phyloP scores from a whole-genome alignment of 2,329 filamentous ascomycete species.

The Lasiodiplodia gonubiensis region DNA sequence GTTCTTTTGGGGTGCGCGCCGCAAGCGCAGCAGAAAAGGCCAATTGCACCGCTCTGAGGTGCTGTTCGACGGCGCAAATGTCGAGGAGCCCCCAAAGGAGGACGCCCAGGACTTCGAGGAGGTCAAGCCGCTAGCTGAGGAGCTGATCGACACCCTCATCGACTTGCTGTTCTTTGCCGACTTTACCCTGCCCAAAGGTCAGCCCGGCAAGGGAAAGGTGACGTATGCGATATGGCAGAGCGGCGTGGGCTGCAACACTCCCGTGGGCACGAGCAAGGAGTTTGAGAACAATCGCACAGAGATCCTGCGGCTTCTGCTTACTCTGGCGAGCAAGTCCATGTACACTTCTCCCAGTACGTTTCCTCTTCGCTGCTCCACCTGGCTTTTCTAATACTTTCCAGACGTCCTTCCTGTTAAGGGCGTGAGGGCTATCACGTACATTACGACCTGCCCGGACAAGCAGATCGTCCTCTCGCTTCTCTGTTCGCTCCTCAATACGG shows the following conservation, averaged over 20 bases:
- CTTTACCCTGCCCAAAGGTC: conserved; percentile 79
- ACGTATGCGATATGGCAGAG: conserved; percentile 97
- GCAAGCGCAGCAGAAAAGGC: conserved; percentile 60
- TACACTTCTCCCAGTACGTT: conserved; percentile 77
- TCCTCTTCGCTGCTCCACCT: conserved; percentile 11
- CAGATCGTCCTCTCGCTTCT: conserved; percentile 87
- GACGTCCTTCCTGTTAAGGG: conserved; percentile 78
- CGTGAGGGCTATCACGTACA: conserved; percentile 83
- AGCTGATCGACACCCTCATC: conserved; percentile 86
- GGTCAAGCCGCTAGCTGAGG: conserved; percentile 85
- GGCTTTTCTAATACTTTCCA: conserved; percentile 36
- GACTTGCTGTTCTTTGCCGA: conserved; percentile 92
- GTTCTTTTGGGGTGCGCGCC: conserved; percentile 86
- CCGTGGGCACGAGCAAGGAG: conserved; percentile 86
- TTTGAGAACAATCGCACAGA: conserved; percentile 93
- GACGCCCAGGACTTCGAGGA: conserved; percentile 74
- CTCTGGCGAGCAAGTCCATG: conserved; percentile 88
- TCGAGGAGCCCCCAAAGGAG: conserved; percentile 53
- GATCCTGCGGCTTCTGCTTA: conserved; percentile 82
- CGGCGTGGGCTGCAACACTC: conserved; percentile 91
- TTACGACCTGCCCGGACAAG: conserved; percentile 87
- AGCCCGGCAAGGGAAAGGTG: conserved; percentile 76
- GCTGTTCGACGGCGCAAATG: conserved; percentile 78
- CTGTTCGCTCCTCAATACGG: conserved; percentile 93
- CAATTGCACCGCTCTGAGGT: conserved; percentile 67